Conservation (phyloP, 306 rosid species). For the Purshia tridentata region DNA sequence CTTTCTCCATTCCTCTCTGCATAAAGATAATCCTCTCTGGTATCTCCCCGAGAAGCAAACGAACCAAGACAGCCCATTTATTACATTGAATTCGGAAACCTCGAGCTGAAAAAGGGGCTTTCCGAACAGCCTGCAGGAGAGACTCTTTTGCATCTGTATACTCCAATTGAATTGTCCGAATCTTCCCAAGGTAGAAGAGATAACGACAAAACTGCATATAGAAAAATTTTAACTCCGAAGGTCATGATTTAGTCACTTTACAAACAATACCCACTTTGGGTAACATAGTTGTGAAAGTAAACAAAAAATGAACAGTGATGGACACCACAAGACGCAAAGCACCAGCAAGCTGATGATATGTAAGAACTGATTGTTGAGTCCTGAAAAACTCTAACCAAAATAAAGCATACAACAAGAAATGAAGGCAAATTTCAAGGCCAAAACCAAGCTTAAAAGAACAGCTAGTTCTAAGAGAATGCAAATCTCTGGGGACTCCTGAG, state of each 20-base stretch:
- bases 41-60: conserved; percentile 54
- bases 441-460: background rate
- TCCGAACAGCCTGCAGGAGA: background rate
- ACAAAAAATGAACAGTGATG: background rate
- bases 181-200: conserved; percentile 52
- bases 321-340: background rate
- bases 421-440: background rate
- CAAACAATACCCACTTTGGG: background rate
- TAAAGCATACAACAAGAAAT: background rate
- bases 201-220: conserved; percentile 55
- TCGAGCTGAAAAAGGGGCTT: conserved; percentile 54
- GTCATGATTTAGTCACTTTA: background rate
- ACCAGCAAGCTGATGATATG: background rate
- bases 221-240: background rate
- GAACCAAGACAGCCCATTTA: conserved; percentile 61
- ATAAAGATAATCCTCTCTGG: conserved; percentile 58
- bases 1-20: conserved; percentile 61
- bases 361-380: background rate
- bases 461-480: background rate
- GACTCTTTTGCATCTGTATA: conserved; percentile 12
- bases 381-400: background rate
- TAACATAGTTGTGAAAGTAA: background rate
- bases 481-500: background rate
- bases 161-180: conserved; percentile 12
- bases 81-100: conserved; percentile 66